phyloP scores from a whole-genome alignment of 805 yeast genomes.

The Candida chauliodis region DNA sequence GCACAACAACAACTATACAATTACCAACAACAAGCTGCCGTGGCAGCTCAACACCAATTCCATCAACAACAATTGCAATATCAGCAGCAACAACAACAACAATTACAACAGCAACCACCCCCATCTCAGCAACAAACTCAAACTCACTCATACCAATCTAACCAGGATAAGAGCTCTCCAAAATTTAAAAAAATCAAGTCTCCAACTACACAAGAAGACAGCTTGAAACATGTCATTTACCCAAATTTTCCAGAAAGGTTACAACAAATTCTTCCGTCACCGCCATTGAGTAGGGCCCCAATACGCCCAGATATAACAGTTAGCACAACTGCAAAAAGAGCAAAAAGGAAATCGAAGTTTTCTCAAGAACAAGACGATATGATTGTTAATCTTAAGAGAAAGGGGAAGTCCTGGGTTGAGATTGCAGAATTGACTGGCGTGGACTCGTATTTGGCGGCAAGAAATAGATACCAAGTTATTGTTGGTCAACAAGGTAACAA shows the following conservation, averaged over 20 bases:
- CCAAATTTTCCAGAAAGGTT: constrained; percentile 23
- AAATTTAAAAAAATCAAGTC: constrained; percentile 2
- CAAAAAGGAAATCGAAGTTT: constrained; percentile 65
- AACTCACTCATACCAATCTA: neutral
- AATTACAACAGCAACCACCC: constrained; percentile 4
- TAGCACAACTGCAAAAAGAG: constrained; percentile 44
- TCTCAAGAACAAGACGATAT: constrained; percentile 63
- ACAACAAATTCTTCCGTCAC: constrained; percentile 39
- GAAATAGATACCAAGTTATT: constrained; percentile 74
- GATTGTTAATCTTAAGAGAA: constrained; percentile 57
- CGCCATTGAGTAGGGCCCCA: constrained; percentile 44
- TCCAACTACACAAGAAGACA: constrained; percentile 5
- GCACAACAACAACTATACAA: constrained; percentile 7
- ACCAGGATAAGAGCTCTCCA: neutral
- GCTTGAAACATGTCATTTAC: constrained; percentile 13
- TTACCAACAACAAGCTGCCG: constrained; percentile 6
- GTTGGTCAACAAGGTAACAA: constrained; percentile 80
- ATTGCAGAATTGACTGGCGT: constrained; percentile 64
- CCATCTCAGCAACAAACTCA: neutral
- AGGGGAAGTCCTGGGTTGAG: constrained; percentile 70
- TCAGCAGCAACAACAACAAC: constrained; percentile 4
- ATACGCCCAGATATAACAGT: constrained; percentile 41
- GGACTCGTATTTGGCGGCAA: constrained; percentile 66
- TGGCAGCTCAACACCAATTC: constrained; percentile 1
- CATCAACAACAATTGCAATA: constrained; percentile 4